Percentiles rank a stretch among this genome's conserved stretches.
Evolutionary conservation across 1,284 basidiomycete species (phyloP).

Genomic region (Cryptococcus depauperatus): DNA sequence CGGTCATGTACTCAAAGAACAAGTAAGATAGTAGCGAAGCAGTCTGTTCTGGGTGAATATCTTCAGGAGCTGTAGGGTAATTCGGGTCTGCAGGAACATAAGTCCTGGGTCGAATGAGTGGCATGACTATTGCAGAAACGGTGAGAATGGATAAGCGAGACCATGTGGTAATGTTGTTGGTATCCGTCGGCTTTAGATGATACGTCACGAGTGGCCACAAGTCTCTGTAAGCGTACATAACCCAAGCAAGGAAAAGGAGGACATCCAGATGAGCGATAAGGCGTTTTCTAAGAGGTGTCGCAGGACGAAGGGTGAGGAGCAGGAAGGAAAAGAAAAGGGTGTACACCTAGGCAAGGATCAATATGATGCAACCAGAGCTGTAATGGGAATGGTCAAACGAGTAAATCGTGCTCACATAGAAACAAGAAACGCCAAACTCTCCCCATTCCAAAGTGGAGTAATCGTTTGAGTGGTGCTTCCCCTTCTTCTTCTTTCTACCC

Average conservation of each 20-base stretch:
- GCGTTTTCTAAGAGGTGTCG: conserved; percentile 30
- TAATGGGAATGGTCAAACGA: not conserved
- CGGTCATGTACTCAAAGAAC: conserved; percentile 56
- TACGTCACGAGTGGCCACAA: conserved; percentile 56
- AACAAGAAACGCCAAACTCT: conserved; percentile 40
- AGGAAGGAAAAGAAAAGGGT: conserved; percentile 35
- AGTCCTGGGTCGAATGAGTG: conserved; percentile 49
- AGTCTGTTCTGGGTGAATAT: conserved; percentile 58
- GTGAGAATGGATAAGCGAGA: conserved; percentile 43
- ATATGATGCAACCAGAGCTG: not conserved
- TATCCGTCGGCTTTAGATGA: conserved; percentile 46
- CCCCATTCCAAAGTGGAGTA: conserved; percentile 42
- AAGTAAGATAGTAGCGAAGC: conserved; percentile 54
- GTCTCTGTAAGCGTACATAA: conserved; percentile 56
- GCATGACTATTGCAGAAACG: conserved; percentile 47
- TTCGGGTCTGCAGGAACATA: conserved; percentile 48
- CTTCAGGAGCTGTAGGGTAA: conserved; percentile 41
- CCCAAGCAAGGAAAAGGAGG: conserved; percentile 46
- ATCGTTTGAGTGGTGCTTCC: conserved; percentile 29
- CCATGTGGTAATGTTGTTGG: conserved; percentile 43
- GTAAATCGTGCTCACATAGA: conserved; percentile 34
- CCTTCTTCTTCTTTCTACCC: conserved; percentile 26
- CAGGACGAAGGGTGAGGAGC: conserved; percentile 30
- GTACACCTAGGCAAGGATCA: conserved; percentile 27
- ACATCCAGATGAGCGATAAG: conserved; percentile 39